A percentile compares a stretch with the other conserved stretches of the same genome.
Conservation (phyloP, 164 flowering plant genomes). For the Vitis rotundifolia region DNA sequence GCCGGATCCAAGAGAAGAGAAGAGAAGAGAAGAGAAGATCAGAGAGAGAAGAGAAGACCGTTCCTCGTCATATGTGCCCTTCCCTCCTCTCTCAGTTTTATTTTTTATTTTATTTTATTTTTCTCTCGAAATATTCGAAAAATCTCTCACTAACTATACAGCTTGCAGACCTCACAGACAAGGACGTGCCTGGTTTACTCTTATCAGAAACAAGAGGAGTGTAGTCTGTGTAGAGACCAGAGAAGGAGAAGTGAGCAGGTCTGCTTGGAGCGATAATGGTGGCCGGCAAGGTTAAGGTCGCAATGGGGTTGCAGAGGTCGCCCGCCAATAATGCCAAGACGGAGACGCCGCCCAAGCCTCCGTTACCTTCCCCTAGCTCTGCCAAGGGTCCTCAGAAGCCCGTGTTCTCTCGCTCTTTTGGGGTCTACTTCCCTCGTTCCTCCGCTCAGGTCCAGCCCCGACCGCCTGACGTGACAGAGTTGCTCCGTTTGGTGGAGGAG, state of each 20-base stretch:
- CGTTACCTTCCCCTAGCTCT: constrained; percentile 31
- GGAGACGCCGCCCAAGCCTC: constrained; percentile 38
- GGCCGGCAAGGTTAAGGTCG: constrained; percentile 70
- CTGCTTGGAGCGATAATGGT: constrained; percentile 48
- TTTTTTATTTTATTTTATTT: neutral
- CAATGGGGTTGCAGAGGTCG: constrained; percentile 70
- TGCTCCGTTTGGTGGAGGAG: constrained; percentile 73
- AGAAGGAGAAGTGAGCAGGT: neutral
- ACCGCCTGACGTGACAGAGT: constrained; percentile 77
- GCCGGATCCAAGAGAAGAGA: constrained; percentile 20
- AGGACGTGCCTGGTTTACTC: constrained; percentile 15
- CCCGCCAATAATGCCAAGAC: constrained; percentile 36
- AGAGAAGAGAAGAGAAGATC: no score
- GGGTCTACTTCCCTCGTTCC: constrained; percentile 92
- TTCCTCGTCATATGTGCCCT: constrained; percentile 41
- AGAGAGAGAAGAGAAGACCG: constrained; percentile 45
- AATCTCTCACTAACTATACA: no score
- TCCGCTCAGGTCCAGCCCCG: constrained; percentile 90
- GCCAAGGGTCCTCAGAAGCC: constrained; percentile 32
- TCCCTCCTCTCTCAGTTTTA: constrained; percentile 7
- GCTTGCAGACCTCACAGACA: neutral
- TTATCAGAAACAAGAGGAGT: neutral
- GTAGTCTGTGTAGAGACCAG: neutral
- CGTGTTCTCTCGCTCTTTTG: constrained; percentile 69
- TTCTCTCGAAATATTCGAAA: constrained; percentile 3